A percentile compares a stretch with the other conserved stretches of the same genome.
Evolutionary conservation across 1,284 basidiomycete species (phyloP).

Genomic region (Sanghuangporus weigelae): DNA sequence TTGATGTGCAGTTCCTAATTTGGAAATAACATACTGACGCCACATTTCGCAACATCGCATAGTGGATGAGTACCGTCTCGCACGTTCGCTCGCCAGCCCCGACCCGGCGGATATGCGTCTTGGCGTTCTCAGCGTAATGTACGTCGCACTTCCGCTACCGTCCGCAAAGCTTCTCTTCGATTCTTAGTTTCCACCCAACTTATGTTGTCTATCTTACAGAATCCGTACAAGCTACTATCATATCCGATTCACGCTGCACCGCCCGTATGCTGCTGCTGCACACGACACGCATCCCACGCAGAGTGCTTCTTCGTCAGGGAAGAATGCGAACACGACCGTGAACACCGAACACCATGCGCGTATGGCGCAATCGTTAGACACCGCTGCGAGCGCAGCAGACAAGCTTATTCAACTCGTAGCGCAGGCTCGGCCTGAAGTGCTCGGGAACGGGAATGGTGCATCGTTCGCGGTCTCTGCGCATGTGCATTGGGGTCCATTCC

Average conservation of each 20-base stretch:
- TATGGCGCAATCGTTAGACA: constrained; percentile 56
- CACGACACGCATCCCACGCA: constrained; percentile 16
- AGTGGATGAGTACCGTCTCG: constrained; percentile 66
- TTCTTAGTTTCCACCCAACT: not conserved
- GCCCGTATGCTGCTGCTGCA: constrained; percentile 58
- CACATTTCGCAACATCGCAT: not conserved
- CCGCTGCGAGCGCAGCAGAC: constrained; percentile 66
- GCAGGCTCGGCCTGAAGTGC: constrained; percentile 64
- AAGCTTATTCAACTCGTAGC: constrained; percentile 70
- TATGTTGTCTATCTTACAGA: constrained; percentile 2
- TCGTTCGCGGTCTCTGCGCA: constrained; percentile 69
- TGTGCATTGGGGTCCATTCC: constrained; percentile 77
- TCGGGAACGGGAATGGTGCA: constrained; percentile 42
- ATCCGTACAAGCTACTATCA: constrained; percentile 70
- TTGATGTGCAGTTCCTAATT: not conserved
- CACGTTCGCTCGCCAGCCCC: constrained; percentile 58
- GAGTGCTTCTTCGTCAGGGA: not conserved
- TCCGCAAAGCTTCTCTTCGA: not conserved
- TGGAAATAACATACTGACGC: not conserved
- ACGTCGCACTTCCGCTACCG: not conserved
- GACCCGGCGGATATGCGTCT: constrained; percentile 44
- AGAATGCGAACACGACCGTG: not conserved
- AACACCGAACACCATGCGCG: constrained; percentile 36
- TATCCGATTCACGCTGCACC: constrained; percentile 76
- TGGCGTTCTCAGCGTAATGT: constrained; percentile 70